Conservation (phyloP, 768 basidiomycete genomes). For the Mycena galopus region DNA sequence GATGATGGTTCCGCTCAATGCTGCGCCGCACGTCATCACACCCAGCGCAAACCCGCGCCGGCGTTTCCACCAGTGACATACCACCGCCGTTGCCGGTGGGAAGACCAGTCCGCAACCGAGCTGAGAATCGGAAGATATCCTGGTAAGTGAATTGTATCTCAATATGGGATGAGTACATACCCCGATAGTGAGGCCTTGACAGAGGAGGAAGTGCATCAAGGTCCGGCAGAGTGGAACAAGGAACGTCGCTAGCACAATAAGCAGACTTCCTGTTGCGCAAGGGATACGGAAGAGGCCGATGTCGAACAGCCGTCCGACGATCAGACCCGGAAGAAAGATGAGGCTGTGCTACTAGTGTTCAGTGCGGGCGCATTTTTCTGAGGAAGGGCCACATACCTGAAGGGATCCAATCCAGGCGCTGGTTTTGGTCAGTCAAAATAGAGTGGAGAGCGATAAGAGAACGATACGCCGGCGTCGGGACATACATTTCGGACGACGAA, state of each 20-base stretch:
- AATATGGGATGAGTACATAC: neutral
- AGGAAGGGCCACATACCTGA: neutral
- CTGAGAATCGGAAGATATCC: neutral
- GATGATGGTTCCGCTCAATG: neutral
- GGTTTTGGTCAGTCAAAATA: neutral
- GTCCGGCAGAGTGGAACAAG: conserved; percentile 1
- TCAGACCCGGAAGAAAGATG: conserved; percentile 62
- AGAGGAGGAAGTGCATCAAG: neutral
- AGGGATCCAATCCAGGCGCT: conserved; percentile 9
- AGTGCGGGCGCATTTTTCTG: neutral
- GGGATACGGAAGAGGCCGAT: conserved; percentile 56
- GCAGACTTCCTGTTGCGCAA: neutral
- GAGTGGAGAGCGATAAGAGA: neutral
- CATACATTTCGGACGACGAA: conserved; percentile 7
- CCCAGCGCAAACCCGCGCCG: neutral
- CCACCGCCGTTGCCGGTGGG: neutral
- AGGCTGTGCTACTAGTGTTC: neutral
- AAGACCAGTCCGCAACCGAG: neutral
- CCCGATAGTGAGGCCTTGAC: neutral
- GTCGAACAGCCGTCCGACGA: conserved; percentile 80
- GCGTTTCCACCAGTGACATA: conserved; percentile 1
- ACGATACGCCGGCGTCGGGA: no score
- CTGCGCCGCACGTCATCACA: neutral
- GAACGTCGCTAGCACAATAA: neutral
- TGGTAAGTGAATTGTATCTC: neutral